Evolutionary conservation across 2,329 filamentous ascomycete species (phyloP).

Genomic region (Pseudogymnoascus sp.): DNA sequence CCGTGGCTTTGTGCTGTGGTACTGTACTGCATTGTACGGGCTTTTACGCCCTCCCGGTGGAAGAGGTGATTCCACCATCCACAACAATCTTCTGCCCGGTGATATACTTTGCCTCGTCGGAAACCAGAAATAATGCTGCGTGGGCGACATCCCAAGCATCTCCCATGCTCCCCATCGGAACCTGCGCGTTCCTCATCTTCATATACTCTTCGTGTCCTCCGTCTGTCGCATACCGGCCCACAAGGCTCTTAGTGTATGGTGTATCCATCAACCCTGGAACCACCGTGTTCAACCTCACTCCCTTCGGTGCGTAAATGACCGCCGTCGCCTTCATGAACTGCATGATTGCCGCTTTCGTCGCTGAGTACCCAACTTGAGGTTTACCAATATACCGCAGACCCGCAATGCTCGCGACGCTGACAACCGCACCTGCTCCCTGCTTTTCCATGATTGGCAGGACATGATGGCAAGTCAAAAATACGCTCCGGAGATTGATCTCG

Average conservation of each 20-base stretch:
- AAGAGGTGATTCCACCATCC: slow-evolving; percentile 37
- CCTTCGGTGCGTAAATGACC: slow-evolving; percentile 39
- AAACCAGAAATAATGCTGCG: slow-evolving; percentile 47
- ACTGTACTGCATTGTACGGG: too few relatives aligned
- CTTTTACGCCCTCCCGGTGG: not conserved
- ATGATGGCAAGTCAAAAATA: slow-evolving; percentile 44
- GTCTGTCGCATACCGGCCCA: slow-evolving; percentile 33
- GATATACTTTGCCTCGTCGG: slow-evolving; percentile 49
- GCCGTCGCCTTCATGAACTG: slow-evolving; percentile 42
- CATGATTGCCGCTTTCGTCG: slow-evolving; percentile 42
- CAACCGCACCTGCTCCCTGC: slow-evolving; percentile 36
- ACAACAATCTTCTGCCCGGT: slow-evolving; percentile 48
- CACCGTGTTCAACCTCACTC: slow-evolving; percentile 44
- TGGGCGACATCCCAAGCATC: slow-evolving; percentile 52
- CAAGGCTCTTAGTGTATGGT: slow-evolving; percentile 39
- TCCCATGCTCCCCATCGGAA: slow-evolving; percentile 52
- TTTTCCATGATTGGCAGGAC: slow-evolving; percentile 47
- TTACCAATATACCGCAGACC: slow-evolving; percentile 43
- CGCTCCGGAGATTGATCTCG: slow-evolving; percentile 46
- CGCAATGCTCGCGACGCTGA: slow-evolving; percentile 45
- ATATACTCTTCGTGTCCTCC: slow-evolving; percentile 41
- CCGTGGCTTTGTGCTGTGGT: too few relatives aligned
- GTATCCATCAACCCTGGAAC: slow-evolving; percentile 50
- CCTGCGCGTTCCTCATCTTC: slow-evolving; percentile 43
- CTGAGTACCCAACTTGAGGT: slow-evolving; percentile 45